Conservation (phyloP, 1,284 basidiomycete genomes). For the Malassezia yamatoensis region DNA sequence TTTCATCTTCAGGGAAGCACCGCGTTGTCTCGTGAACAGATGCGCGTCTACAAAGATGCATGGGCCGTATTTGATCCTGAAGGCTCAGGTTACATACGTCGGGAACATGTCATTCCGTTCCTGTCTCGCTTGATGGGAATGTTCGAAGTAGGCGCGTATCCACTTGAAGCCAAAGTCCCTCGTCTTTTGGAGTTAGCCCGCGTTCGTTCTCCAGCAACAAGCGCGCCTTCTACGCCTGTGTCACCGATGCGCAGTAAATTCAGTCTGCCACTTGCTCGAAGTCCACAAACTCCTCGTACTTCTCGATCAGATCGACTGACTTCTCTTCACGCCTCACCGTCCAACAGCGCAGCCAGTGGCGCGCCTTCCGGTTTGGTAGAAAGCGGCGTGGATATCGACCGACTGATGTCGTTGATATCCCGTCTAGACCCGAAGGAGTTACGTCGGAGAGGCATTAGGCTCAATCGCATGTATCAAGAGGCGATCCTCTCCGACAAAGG, state of each 20-base stretch:
- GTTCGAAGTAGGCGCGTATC: slow-evolving; percentile 37
- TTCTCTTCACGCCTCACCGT: not conserved
- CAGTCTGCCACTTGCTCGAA: not conserved
- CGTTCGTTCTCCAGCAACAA: not conserved
- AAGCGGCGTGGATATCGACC: slow-evolving; percentile 23
- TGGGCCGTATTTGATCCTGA: slow-evolving; percentile 77
- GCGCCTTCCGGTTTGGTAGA: not conserved
- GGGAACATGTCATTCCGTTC: slow-evolving; percentile 67
- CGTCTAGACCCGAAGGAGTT: slow-evolving; percentile 26
- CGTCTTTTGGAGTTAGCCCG: slow-evolving; percentile 17
- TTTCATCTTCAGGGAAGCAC: slow-evolving; percentile 79
- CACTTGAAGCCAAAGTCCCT: slow-evolving; percentile 21
- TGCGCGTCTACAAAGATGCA: slow-evolving; percentile 69
- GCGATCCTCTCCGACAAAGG: slow-evolving; percentile 54
- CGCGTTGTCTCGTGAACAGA: slow-evolving; percentile 65
- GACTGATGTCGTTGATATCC: slow-evolving; percentile 19
- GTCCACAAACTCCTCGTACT: not conserved
- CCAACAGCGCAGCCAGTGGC: not conserved
- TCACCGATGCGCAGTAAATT: not conserved
- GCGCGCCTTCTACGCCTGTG: slow-evolving; percentile 3
- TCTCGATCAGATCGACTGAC: not conserved
- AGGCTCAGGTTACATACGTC: slow-evolving; percentile 66
- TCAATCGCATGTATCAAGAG: slow-evolving; percentile 45
- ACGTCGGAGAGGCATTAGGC: slow-evolving; percentile 26
- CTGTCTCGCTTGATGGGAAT: slow-evolving; percentile 51